These are phyloP conservation scores for Penicillium cosmopolitanum DNA, from an alignment of 495 filamentous ascomycete species.

Conservation along the genomic window DNA sequence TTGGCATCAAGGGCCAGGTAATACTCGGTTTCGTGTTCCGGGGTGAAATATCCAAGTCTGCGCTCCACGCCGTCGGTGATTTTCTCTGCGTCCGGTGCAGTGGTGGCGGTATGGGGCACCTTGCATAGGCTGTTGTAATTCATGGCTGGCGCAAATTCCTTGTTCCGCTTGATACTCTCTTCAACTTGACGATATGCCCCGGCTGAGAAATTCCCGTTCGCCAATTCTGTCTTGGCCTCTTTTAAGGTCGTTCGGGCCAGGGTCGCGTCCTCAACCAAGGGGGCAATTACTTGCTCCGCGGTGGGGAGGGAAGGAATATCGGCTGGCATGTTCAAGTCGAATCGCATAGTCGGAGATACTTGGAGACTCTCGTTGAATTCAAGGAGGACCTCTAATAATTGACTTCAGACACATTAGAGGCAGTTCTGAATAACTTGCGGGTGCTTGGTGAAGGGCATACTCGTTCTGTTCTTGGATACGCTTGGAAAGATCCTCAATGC, in stretches of 20 bases:
- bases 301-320: conserved; percentile 42
- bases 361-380: conserved; percentile 82
- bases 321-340: conserved; percentile 55
- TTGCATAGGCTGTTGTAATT: conserved; percentile 39
- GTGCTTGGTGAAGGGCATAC: conserved; percentile 41
- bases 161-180: conserved; percentile 41
- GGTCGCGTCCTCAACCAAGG: conserved; percentile 42
- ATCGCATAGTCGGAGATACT: conserved; percentile 73
- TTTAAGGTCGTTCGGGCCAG: conserved; percentile 44
- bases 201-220: conserved; percentile 43
- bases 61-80: conserved; percentile 27
- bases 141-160: conserved; percentile 41
- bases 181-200: conserved; percentile 45
- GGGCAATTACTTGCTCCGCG: conserved; percentile 42
- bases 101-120: conserved; percentile 34
- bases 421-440: neutral
- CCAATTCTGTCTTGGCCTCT: conserved; percentile 48
- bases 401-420: conserved; percentile 48
- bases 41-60: conserved; percentile 63
- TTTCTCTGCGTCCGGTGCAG: conserved; percentile 19
- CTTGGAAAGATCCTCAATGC: conserved; percentile 73
- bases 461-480: conserved; percentile 88
- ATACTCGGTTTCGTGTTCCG: conserved; percentile 81
- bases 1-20: conserved; percentile 70
- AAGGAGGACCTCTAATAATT: conserved; percentile 80